Conservation (phyloP, 345 rosid genomes). For the Anacardium occidentale region DNA sequence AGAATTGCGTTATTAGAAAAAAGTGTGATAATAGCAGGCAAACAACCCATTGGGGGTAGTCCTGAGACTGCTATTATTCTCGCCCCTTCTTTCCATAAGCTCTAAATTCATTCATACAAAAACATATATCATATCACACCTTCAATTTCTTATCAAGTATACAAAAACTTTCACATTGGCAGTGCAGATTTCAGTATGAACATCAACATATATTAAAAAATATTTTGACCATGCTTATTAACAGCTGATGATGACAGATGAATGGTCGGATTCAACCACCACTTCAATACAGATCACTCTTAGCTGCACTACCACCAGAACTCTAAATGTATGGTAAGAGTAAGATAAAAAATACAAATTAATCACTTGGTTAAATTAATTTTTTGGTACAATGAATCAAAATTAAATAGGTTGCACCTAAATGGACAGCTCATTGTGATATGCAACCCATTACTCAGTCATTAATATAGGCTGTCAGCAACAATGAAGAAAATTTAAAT, state of each 20-base stretch:
- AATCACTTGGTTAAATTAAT: background rate
- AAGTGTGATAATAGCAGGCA: conserved; percentile 68
- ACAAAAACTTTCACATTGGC: no score
- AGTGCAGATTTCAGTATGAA: no score
- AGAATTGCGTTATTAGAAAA: conserved; percentile 34
- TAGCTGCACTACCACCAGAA: background rate
- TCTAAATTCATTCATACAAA: conserved; percentile 32
- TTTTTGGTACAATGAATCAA: background rate
- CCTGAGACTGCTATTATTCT: conserved; percentile 40
- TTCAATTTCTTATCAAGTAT: no score
- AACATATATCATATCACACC: no score
- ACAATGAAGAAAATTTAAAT: background rate
- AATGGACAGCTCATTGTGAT: background rate
- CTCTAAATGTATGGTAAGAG: background rate
- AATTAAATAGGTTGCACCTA: background rate
- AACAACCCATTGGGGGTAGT: conserved; percentile 79
- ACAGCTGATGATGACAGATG: no score
- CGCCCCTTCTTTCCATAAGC: conserved; percentile 61
- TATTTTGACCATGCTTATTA: no score
- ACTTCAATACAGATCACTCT: background rate
- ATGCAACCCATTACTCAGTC: background rate
- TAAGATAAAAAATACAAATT: no score
- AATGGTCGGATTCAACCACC: no score
- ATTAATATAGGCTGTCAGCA: background rate
- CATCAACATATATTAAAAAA: no score